Evolutionary conservation across 1,139 yeast species (phyloP).

Genomic region (Pichia sp.): DNA sequence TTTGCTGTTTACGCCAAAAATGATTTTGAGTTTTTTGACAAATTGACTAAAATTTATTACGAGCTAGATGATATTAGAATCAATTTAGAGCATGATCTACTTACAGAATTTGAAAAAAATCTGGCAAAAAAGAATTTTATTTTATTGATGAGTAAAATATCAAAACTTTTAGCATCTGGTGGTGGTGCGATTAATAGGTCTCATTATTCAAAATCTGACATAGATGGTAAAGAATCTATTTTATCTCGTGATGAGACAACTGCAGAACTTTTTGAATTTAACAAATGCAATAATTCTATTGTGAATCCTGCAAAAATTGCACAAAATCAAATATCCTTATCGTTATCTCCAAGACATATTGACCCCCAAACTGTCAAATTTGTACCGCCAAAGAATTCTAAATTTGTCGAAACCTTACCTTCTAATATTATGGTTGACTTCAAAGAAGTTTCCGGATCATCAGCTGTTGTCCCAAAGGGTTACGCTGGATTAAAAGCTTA

Average conservation of each 20-base stretch:
- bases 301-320: constrained; percentile 52
- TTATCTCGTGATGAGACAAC: constrained; percentile 53
- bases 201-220: constrained; percentile 38
- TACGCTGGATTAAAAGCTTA: constrained; percentile 67
- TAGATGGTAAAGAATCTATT: constrained; percentile 69
- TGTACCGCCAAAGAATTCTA: constrained; percentile 39
- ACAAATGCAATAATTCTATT: constrained; percentile 19
- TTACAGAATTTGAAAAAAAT: constrained; percentile 52
- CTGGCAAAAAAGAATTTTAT: constrained; percentile 55
- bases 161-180: constrained; percentile 51
- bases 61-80: constrained; percentile 60
- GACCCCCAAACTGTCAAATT: constrained; percentile 34
- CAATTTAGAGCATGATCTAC: constrained; percentile 46
- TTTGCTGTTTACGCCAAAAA: constrained; percentile 67
- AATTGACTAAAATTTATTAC: constrained; percentile 45
- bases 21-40: constrained; percentile 54
- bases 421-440: constrained; percentile 78
- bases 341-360: constrained; percentile 70
- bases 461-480: constrained; percentile 58
- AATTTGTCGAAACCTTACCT: constrained; percentile 49
- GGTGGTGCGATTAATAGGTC: constrained; percentile 30
- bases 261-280: constrained; percentile 54
- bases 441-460: constrained; percentile 60
- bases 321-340: constrained; percentile 60
- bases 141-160: constrained; percentile 53